Percentiles rank a stretch among this genome's conserved stretches.
phyloP scores from a whole-genome alignment of 2,329 filamentous ascomycete species.

The Eutypa lata region DNA sequence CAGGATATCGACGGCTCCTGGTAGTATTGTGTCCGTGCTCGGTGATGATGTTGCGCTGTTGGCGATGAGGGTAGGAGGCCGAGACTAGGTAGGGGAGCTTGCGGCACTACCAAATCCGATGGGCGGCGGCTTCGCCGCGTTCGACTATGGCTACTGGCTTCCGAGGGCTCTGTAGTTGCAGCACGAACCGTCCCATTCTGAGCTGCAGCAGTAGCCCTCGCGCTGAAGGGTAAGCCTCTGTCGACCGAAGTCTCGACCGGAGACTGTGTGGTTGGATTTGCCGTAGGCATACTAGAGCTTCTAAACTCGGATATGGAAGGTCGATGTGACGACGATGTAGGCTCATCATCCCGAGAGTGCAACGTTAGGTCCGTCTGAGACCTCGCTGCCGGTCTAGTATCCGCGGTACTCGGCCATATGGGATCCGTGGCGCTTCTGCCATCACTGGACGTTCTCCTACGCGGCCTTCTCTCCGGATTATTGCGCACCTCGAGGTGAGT shows the following conservation, averaged over 20 bases:
- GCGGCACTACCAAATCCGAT: constrained; percentile 36
- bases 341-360: constrained; percentile 38
- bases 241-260: constrained; percentile 19
- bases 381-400: constrained; percentile 50
- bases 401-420: constrained; percentile 36
- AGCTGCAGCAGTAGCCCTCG: constrained; percentile 26
- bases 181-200: constrained; percentile 9
- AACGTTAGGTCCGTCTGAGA: constrained; percentile 64
- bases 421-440: constrained; percentile 54
- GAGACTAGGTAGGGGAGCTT: constrained; percentile 27
- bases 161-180: constrained; percentile 15
- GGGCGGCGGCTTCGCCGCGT: constrained; percentile 32
- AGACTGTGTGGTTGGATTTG: constrained; percentile 15
- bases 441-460: constrained; percentile 51
- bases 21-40: constrained; percentile 50
- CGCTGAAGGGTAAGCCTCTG: constrained; percentile 34
- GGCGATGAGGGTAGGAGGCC: constrained; percentile 28
- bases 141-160: constrained; percentile 15
- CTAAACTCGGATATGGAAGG: constrained; percentile 40
- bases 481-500: constrained; percentile 46
- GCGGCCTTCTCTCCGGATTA: constrained; percentile 40
- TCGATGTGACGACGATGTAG: constrained; percentile 32
- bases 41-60: constrained; percentile 31
- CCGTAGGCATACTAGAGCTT: constrained; percentile 35
- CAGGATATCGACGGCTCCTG: constrained; percentile 73